phyloP scores from a whole-genome alignment of 164 flowering plant species.

The Brasenia schreberi region DNA sequence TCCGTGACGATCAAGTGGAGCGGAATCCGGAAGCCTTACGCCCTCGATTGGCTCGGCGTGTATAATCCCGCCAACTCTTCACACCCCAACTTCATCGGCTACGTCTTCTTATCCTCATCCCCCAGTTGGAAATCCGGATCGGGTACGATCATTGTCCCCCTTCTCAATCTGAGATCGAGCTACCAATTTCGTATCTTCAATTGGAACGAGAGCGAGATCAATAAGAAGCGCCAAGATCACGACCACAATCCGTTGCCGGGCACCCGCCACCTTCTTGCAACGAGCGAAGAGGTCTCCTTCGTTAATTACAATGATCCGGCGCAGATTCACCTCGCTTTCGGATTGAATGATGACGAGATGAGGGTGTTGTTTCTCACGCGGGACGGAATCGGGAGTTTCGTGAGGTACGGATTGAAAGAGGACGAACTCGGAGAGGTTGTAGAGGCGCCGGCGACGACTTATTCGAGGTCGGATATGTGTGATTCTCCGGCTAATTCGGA shows the following conservation, averaged over 20 bases:
- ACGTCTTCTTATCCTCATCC: constrained; percentile 54
- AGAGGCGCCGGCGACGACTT: constrained; percentile 50
- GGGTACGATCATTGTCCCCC: constrained; percentile 49
- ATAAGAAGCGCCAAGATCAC: constrained; percentile 26
- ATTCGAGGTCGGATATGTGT: constrained; percentile 81
- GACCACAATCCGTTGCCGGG: constrained; percentile 87
- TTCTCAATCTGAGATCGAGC: constrained; percentile 58
- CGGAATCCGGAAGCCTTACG: constrained; percentile 44
- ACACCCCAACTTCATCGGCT: constrained; percentile 64
- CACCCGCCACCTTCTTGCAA: constrained; percentile 38
- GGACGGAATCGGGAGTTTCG: constrained; percentile 42
- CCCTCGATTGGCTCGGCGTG: constrained; percentile 74
- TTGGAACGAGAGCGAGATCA: constrained; percentile 50
- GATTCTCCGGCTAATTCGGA: constrained; percentile 70
- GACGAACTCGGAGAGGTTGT: constrained; percentile 19
- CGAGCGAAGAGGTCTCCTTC: constrained; percentile 36
- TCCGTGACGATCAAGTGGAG: constrained; percentile 45
- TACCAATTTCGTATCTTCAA: constrained; percentile 82
- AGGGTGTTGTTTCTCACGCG: constrained; percentile 70
- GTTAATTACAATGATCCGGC: constrained; percentile 42
- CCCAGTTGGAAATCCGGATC: constrained; percentile 66
- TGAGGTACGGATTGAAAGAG: constrained; percentile 44
- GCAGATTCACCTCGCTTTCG: constrained; percentile 75
- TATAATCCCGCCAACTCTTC: constrained; percentile 74
- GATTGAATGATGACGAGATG: constrained; percentile 61